phyloP scores from a whole-genome alignment of 1,284 basidiomycete species.

The Entoloma clypeatum region DNA sequence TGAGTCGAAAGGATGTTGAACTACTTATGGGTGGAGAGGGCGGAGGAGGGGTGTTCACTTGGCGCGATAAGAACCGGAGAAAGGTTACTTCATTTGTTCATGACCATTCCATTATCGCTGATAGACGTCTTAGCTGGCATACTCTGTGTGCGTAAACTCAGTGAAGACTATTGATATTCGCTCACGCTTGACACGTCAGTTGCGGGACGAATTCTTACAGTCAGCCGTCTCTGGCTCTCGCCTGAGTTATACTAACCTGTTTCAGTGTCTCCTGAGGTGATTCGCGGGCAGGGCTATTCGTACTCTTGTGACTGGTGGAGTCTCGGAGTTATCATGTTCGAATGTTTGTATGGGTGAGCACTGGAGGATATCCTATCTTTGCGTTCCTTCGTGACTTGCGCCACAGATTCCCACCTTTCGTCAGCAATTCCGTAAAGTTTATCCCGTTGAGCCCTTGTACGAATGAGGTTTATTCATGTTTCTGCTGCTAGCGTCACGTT shows the following conservation, averaged over 20 bases:
- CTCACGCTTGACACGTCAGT: conserved; percentile 34
- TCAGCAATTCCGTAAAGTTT: conserved; percentile 76
- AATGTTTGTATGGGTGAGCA: conserved; percentile 82
- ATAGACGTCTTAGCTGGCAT: conserved; percentile 66
- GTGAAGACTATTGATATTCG: not conserved
- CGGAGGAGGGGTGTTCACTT: conserved; percentile 81
- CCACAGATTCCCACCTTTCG: conserved; percentile 85
- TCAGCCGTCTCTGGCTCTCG: conserved; percentile 36
- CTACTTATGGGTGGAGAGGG: conserved; percentile 77
- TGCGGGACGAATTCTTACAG: conserved; percentile 92
- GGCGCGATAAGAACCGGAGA: conserved; percentile 89
- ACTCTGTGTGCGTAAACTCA: conserved; percentile 74
- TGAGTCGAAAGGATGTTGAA: conserved; percentile 78
- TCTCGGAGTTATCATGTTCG: conserved; percentile 89
- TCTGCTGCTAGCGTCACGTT: conserved; percentile 63
- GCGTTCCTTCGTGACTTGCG: conserved; percentile 11
- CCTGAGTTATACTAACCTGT: conserved; percentile 12
- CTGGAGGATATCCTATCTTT: conserved; percentile 23
- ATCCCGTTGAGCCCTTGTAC: conserved; percentile 5
- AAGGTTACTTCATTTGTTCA: conserved; percentile 47
- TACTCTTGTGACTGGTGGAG: conserved; percentile 99
- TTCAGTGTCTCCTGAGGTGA: conserved; percentile 91
- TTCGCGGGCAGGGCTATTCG: conserved; percentile 89
- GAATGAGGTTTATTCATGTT: conserved; percentile 10
- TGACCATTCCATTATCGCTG: conserved; percentile 13